Evolutionary conservation across 805 yeast species (phyloP).

Genomic region (Wickerhamiella cacticola): DNA sequence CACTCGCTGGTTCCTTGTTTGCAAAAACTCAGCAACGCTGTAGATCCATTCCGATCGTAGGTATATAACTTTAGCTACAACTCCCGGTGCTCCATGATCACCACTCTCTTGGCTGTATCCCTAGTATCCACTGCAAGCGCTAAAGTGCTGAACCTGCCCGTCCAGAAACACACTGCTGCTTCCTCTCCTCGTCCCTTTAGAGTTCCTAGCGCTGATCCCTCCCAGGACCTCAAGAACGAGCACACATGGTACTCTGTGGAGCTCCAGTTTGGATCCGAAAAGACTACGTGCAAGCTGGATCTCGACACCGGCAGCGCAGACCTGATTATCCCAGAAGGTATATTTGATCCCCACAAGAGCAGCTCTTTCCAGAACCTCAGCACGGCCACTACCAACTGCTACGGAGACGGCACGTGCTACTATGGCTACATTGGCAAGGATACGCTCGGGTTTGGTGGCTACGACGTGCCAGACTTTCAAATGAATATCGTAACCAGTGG

Average conservation of each 20-base stretch:
- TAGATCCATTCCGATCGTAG: too few relatives aligned
- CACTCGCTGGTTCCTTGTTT: too few relatives aligned
- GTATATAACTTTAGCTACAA: too few relatives aligned
- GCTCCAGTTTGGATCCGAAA: not conserved
- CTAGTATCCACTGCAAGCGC: too few relatives aligned
- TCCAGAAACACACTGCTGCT: not conserved
- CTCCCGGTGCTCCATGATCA: too few relatives aligned
- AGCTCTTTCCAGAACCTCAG: conserved; percentile 1
- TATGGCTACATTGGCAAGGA: conserved; percentile 45
- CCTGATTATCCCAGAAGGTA: not conserved
- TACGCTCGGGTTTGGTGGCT: conserved; percentile 36
- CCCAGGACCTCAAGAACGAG: not conserved
- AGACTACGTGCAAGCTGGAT: not conserved
- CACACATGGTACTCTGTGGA: not conserved
- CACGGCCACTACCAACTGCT: conserved; percentile 20
- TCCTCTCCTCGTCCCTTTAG: not conserved
- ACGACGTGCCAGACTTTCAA: conserved; percentile 36
- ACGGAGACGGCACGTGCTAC: conserved; percentile 38
- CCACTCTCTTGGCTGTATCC: too few relatives aligned
- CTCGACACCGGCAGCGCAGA: conserved; percentile 9
- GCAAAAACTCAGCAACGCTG: too few relatives aligned
- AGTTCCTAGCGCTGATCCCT: not conserved
- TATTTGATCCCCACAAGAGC: conserved; percentile 25
- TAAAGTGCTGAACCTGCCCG: not conserved
- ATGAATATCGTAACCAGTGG: conserved; percentile 65